Percentiles rank a stretch among this genome's conserved stretches.
Conservation (phyloP, 805 yeast species). For the Brettanomyces bruxellensis region DNA sequence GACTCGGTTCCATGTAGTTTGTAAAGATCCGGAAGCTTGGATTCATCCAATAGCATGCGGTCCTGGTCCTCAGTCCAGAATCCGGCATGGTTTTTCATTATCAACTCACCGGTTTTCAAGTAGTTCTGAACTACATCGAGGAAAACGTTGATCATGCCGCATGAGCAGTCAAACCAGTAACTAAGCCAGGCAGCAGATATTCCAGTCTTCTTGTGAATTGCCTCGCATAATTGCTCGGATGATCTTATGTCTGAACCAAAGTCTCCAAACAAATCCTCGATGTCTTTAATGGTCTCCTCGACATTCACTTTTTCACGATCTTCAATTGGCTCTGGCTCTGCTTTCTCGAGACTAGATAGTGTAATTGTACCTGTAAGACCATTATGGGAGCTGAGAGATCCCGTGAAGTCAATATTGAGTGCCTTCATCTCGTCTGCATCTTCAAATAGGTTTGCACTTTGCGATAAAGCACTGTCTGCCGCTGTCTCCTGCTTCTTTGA, state of each 20-base stretch:
- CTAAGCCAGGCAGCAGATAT: conserved; percentile 23
- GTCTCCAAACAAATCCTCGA: conserved; percentile 17
- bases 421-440: conserved; percentile 13
- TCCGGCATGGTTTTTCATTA: conserved; percentile 18
- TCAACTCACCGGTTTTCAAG: conserved; percentile 20
- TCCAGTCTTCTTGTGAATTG: conserved; percentile 21
- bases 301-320: conserved; percentile 16
- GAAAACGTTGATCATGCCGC: conserved; percentile 24
- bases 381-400: neutral
- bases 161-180: conserved; percentile 27
- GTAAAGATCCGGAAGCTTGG: conserved; percentile 14
- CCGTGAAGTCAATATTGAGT: conserved; percentile 1
- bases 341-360: conserved; percentile 15
- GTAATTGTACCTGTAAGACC: conserved; percentile 6
- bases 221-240: conserved; percentile 20
- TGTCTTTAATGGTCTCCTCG: conserved; percentile 13
- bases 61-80: conserved; percentile 27
- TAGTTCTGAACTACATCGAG: conserved; percentile 22
- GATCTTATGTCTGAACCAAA: conserved; percentile 19
- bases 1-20: conserved; percentile 23
- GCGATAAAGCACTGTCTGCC: neutral
- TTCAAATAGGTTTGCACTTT: conserved; percentile 22
- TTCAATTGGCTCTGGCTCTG: conserved; percentile 23
- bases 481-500: neutral
- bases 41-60: conserved; percentile 17